A percentile compares a stretch with the other conserved stretches of the same genome.
phyloP scores from a whole-genome alignment of 768 basidiomycete species.

The Phylloporus sp. region DNA sequence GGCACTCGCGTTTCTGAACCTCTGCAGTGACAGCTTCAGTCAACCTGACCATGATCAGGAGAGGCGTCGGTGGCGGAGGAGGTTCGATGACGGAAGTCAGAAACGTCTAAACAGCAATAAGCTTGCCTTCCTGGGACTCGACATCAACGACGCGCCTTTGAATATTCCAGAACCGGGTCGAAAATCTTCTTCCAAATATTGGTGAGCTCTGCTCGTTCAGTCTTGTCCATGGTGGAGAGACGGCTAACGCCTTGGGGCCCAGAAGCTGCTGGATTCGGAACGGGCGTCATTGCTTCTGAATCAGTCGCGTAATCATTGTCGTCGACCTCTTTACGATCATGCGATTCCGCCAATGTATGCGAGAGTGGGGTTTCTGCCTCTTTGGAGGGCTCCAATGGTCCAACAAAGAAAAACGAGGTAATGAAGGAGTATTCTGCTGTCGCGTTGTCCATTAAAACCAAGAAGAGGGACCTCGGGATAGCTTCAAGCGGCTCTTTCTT shows the following conservation, averaged over 20 bases:
- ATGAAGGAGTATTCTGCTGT: constrained; percentile 90
- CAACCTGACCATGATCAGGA: constrained; percentile 89
- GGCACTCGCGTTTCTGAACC: constrained; percentile 71
- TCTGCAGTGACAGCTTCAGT: constrained; percentile 77
- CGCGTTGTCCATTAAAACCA: constrained; percentile 94
- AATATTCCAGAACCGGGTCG: constrained; percentile 87
- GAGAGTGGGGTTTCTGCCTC: constrained; percentile 37
- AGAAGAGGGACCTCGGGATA: constrained; percentile 75
- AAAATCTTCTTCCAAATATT: constrained; percentile 88
- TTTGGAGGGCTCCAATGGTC: constrained; percentile 25
- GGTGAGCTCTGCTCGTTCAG: constrained; percentile 57
- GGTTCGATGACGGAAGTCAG: constrained; percentile 67
- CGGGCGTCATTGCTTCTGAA: constrained; percentile 47
- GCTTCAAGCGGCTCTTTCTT: constrained; percentile 85
- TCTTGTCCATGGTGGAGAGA: constrained; percentile 44
- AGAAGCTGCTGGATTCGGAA: constrained; percentile 28
- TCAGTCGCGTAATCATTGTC: constrained; percentile 42
- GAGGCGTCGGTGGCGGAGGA: constrained; percentile 65
- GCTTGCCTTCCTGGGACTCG: background rate
- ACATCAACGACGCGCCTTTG: constrained; percentile 48
- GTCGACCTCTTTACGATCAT: constrained; percentile 34
- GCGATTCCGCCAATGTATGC: constrained; percentile 39
- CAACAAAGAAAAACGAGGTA: constrained; percentile 69
- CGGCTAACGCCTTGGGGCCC: constrained; percentile 20
- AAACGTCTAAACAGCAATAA: constrained; percentile 51